phyloP scores from a whole-genome alignment of 2,329 filamentous ascomycete species.

The Exophiala oligosperma region DNA sequence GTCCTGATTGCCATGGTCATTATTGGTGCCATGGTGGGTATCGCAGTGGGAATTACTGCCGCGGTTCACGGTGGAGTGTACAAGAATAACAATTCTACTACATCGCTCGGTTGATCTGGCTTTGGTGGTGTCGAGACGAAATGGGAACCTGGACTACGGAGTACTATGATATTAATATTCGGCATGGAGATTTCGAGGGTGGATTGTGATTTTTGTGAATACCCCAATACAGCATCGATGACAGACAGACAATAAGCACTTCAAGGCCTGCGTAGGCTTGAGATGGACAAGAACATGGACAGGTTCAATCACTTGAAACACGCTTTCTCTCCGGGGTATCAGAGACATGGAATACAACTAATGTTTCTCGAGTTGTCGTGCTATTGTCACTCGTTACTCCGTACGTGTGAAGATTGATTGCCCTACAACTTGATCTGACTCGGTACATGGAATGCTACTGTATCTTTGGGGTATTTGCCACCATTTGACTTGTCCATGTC shows the following conservation, averaged over 20 bases:
- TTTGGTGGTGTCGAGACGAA: neutral
- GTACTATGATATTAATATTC: neutral
- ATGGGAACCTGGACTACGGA: neutral
- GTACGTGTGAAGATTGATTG: too few species aligned
- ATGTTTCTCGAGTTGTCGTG: too few species aligned
- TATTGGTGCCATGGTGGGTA: constrained; percentile 44
- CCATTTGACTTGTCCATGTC: too few species aligned
- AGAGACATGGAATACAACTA: too few species aligned
- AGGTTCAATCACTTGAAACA: neutral
- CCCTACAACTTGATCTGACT: too few species aligned
- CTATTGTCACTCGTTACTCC: too few species aligned
- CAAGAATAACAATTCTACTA: constrained; percentile 37
- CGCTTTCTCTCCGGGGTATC: too few species aligned
- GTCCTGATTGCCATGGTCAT: constrained; percentile 42
- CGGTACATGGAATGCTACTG: too few species aligned
- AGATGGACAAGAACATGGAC: neutral
- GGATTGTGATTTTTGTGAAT: neutral
- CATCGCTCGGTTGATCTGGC: constrained; percentile 28
- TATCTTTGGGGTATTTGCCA: too few species aligned
- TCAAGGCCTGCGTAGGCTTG: neutral
- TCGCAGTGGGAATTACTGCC: constrained; percentile 46
- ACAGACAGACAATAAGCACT: too few species aligned
- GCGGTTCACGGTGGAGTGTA: constrained; percentile 47
- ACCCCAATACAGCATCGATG: neutral
- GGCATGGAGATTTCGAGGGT: neutral